phyloP scores from a whole-genome alignment of 2,329 filamentous ascomycete genomes.

The Diplocarpon mali region DNA sequence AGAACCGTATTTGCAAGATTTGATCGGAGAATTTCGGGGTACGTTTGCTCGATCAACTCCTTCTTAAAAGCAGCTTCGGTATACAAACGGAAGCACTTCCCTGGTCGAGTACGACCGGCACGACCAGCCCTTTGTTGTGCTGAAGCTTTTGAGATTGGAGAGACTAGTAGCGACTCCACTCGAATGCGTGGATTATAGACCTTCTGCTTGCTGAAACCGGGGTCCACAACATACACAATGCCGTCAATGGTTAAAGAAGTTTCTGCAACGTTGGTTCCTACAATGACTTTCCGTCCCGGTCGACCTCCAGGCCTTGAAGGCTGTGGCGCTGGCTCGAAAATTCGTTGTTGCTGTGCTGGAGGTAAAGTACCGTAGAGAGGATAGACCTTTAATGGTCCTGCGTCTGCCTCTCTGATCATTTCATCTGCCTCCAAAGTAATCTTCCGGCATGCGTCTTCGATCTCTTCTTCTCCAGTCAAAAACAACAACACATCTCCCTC shows the following conservation, averaged over 20 bases:
- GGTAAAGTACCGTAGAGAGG: constrained; percentile 90
- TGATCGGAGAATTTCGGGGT: constrained; percentile 89
- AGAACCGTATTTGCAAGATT: constrained; percentile 92
- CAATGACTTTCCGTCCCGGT: constrained; percentile 85
- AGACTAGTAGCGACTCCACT: constrained; percentile 94
- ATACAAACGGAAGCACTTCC: constrained; percentile 96
- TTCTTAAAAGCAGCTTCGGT: constrained; percentile 95
- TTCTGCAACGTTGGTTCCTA: constrained; percentile 96
- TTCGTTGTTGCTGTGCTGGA: constrained; percentile 84
- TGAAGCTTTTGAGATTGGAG: constrained; percentile 94
- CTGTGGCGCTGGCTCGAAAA: constrained; percentile 80
- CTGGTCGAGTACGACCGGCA: constrained; percentile 95
- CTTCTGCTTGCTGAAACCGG: constrained; percentile 98
- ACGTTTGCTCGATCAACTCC: constrained; percentile 93
- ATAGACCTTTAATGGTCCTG: constrained; percentile 81
- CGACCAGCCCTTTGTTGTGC: constrained; percentile 96
- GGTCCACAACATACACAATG: constrained; percentile 98
- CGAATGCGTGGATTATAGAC: constrained; percentile 96
- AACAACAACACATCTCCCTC: constrained; percentile 93
- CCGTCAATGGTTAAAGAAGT: constrained; percentile 96
- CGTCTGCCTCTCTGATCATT: constrained; percentile 80
- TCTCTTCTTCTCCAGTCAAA: constrained; percentile 95
- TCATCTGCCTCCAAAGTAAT: constrained; percentile 86
- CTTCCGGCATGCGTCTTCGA: constrained; percentile 90
- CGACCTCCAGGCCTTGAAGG: constrained; percentile 64